These are phyloP conservation scores for Chaetomidium leptoderma DNA, from an alignment of 495 filamentous ascomycete genomes.

Conservation along the genomic window DNA sequence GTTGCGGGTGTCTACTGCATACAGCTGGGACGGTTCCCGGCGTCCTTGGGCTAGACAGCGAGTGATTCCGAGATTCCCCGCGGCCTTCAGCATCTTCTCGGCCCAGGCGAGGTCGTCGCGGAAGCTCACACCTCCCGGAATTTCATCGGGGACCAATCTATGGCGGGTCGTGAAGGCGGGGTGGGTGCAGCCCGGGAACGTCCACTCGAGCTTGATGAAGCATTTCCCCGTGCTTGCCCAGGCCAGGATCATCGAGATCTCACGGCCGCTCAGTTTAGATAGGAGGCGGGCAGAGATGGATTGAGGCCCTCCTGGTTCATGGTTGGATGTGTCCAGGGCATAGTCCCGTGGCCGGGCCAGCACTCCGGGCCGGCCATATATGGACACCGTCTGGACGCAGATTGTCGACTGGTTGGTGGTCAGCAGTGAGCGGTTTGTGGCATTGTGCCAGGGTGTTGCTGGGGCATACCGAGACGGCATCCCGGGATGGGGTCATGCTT, in stretches of 20 bases:
- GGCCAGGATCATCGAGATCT: not conserved
- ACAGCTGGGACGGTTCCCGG: not conserved
- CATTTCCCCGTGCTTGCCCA: not conserved
- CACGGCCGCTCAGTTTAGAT: not conserved
- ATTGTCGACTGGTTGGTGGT: not conserved
- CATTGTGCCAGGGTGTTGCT: not conserved
- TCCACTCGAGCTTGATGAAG: slow-evolving; percentile 12
- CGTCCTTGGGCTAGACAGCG: not conserved
- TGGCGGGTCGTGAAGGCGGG: slow-evolving; percentile 15
- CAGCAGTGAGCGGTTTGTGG: too few relatives aligned
- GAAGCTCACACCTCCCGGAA: slow-evolving; percentile 1
- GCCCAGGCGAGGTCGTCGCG: slow-evolving; percentile 4
- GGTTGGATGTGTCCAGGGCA: not conserved
- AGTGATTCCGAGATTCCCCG: not conserved
- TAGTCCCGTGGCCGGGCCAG: not conserved
- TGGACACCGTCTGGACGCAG: not conserved
- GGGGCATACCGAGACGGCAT: too few relatives aligned
- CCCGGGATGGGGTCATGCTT: too few relatives aligned
- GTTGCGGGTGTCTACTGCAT: not conserved
- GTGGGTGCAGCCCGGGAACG: not conserved
- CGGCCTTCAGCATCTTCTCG: not conserved
- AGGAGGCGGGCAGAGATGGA: slow-evolving; percentile 1
- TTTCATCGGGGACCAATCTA: not conserved
- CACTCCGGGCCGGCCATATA: not conserved
- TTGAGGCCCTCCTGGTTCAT: not conserved